phyloP scores from a whole-genome alignment of 345 rosid species.

The Acer yangbiense region DNA sequence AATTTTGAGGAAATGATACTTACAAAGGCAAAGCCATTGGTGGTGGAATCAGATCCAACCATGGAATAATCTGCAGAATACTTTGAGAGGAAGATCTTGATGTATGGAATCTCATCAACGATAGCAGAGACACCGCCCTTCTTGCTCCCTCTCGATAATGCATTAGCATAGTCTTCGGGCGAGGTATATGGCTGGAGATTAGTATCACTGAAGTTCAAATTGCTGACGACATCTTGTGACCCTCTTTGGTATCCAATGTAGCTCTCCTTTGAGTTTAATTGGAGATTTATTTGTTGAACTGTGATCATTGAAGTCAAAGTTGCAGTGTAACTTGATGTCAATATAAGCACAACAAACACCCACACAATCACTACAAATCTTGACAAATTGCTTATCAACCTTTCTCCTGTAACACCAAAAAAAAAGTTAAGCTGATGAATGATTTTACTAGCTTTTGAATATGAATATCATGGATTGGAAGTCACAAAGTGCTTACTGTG shows the following conservation, averaged over 20 bases:
- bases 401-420: background rate
- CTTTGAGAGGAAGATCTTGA: constrained; percentile 22
- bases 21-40: constrained; percentile 50
- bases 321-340: constrained; percentile 44
- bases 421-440: no score
- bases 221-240: background rate
- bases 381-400: constrained; percentile 37
- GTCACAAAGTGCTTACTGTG: constrained; percentile 24
- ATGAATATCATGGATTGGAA: background rate
- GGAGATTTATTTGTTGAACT: constrained; percentile 20
- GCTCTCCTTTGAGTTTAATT: constrained; percentile 16
- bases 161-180: constrained; percentile 10
- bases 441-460: no score
- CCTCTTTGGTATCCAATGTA: constrained; percentile 20
- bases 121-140: constrained; percentile 33
- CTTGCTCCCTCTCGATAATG: constrained; percentile 22
- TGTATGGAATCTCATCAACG: constrained; percentile 38
- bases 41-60: constrained; percentile 22
- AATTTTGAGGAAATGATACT: constrained; percentile 5
- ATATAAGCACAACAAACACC: constrained; percentile 34
- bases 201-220: background rate
- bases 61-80: constrained; percentile 25
- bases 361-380: constrained; percentile 39
- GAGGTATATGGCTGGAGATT: background rate
- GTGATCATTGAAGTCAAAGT: constrained; percentile 45